Conservation (phyloP, 2,329 filamentous ascomycete species). For the Orbilia oligospora region DNA sequence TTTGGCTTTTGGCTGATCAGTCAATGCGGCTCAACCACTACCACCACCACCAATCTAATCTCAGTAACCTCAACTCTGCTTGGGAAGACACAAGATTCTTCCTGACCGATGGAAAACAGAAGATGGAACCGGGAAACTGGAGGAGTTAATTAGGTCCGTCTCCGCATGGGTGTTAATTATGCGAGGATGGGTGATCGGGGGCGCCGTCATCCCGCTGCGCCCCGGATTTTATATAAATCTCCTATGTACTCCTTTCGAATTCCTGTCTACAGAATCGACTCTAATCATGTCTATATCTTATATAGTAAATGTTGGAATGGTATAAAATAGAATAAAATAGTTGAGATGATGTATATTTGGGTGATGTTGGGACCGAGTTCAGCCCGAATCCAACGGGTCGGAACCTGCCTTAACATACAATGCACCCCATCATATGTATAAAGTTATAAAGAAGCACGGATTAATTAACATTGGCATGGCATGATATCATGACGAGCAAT, state of each 20-base stretch:
- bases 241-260: no score
- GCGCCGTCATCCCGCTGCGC: slow-evolving; percentile 11
- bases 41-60: no score
- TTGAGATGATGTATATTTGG: no score
- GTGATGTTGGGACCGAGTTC: background rate
- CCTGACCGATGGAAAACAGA: background rate
- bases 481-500: slow-evolving; percentile 2
- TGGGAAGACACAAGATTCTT: no score
- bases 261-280: no score
- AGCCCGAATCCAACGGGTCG: no score
- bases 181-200: background rate
- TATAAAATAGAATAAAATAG: no score
- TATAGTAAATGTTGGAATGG: no score
- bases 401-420: background rate
- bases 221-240: background rate
- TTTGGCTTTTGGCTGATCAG: background rate
- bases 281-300: no score
- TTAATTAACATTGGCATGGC: background rate
- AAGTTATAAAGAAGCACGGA: no score
- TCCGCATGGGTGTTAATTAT: slow-evolving; percentile 11
- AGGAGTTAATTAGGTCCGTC: background rate
- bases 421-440: no score
- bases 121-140: slow-evolving; percentile 1
- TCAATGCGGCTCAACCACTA: slow-evolving; percentile 15
- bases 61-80: no score